Base-by-base conservation (phyloP, 2,329 filamentous ascomycete species). In the Penicillium sp. region DNA sequence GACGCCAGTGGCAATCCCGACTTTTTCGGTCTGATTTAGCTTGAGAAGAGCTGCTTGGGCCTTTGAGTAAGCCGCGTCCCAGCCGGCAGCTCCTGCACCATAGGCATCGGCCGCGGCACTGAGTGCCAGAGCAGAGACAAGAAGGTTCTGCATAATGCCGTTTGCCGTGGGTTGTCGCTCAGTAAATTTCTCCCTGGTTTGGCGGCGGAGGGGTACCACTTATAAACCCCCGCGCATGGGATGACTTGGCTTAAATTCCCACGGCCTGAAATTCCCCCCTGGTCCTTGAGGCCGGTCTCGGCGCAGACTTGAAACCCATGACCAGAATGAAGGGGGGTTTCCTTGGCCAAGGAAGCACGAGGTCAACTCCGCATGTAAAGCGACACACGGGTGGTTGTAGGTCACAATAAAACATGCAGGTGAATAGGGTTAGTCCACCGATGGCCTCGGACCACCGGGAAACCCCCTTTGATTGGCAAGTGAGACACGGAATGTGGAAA, bases 1-100 rank as follows among this genome's bases (percentile, higher is more conserved):
- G 18, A 69, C 58, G 1, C 68, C 68, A 4, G 68, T 67, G 9
- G 65, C 67, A 25, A 70, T 57, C 9, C 67, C 68, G 5, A 65
- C 64, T 32, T 70, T 70, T 39, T 70, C 64, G 3, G 53, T 52
- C 25, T 60, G 57, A 10, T 37, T 60, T 18, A 66, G 56, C 27
- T 54, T 55, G 0, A 44, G 1, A 3, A 66, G 55, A 2, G 57
- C 60, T 4, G 38, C 31, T 25, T 55, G 29, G 1, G 64, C 64
- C 18, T 46, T 60, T 13, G 42, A 29, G 29, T 60, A 59, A n/a
- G 58, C 58, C 8, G 38, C 21, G 15, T 58, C 50, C 58, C 58
- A 60, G n/a, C 46, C 55, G 13, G 55, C 34, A 29, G 45, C 23
- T 3, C 52, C 58, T 4, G 40, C 23, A 16, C 39, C 35, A 41